Evolutionary conservation across 306 rosid genomes (phyloP), one percentile per base, ranked within the genome.

Genomic region (Lathyrus aphaca): DNA sequence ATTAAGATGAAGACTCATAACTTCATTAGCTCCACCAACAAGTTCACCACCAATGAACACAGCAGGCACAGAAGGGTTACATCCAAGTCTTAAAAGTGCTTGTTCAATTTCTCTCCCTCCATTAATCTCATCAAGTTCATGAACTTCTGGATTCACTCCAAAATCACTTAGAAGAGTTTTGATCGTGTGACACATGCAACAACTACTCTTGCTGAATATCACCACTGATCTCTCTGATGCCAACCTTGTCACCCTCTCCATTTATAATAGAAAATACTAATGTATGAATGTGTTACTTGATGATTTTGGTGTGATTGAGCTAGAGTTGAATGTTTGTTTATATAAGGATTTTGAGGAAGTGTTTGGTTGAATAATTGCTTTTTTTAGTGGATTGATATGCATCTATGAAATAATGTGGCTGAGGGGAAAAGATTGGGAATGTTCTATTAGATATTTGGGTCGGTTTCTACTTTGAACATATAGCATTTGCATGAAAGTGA

Each of bases 91-190:
- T 5, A 69, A 32, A 14, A 94, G 95, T n/a, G 96, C 98, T 69
- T 94, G 96, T 74, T 94, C 98, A 32, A 94, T 80, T 21, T 94
- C 98, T n/a, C 79, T 83, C 48, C 97, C 98, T 79, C 90, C 71
- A 0, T 6, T 5, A 2, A 90, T 80, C 85, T 94, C 89, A 66
- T 94, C 97, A 5, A 94, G 82, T 65, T 94, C 97, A 43, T 94
- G 83, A 64, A 94, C 97, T 0, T 87, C 78, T 1, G 92, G 95
- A 78, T 90, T 86, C 64, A 87, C 98, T 40, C 98, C 98, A 29
- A 94, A 87, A 5, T 88, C 97, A 17, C 69, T 72, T 13, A 94
- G 78, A 9, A 94, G 86, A 48, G 92, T 81, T 82, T 79, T 94
- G 72, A 94, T 84, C 12, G 98, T 55, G 88, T 94, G 92, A 38